phyloP scores from a whole-genome alignment of 164 flowering plant species.

The Umbilicus rupestris region DNA sequence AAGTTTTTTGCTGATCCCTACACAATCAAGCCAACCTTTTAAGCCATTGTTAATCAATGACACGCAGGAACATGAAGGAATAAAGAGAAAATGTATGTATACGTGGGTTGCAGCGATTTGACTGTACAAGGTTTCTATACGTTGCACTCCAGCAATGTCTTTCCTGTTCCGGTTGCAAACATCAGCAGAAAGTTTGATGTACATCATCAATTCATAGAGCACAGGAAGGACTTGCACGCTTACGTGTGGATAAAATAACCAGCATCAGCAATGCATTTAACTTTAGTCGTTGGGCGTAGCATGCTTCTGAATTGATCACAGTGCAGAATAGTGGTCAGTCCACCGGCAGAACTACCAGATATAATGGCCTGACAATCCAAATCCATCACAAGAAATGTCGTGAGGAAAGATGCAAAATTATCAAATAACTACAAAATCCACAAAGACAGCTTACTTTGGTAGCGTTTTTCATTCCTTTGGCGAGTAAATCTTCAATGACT shows the following conservation, averaged over 20 bases:
- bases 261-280: slow-evolving; percentile 90
- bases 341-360: slow-evolving; percentile 98
- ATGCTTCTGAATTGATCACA: slow-evolving; percentile 74
- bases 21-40: not conserved
- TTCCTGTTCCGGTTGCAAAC: slow-evolving; percentile 24
- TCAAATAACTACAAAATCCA: not conserved
- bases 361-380: slow-evolving; percentile 50
- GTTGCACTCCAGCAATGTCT: slow-evolving; percentile 55
- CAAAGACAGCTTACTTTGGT: slow-evolving; percentile 40
- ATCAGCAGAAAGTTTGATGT: not conserved
- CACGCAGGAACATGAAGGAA: not conserved
- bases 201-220: not conserved
- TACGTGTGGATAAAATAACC: slow-evolving; percentile 86
- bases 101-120: slow-evolving; percentile 72
- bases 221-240: slow-evolving; percentile 17
- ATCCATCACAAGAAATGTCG: not conserved
- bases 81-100: slow-evolving; percentile 7
- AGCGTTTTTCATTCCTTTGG: slow-evolving; percentile 69
- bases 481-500: slow-evolving; percentile 54
- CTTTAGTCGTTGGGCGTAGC: slow-evolving; percentile 57
- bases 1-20: slow-evolving; percentile 70
- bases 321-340: slow-evolving; percentile 71
- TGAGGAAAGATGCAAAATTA: not conserved
- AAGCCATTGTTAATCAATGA: not conserved
- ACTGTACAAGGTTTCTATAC: slow-evolving; percentile 39